Evolutionary conservation across 305 asterid species (phyloP).

Genomic region (Ilex paraguariensis): DNA sequence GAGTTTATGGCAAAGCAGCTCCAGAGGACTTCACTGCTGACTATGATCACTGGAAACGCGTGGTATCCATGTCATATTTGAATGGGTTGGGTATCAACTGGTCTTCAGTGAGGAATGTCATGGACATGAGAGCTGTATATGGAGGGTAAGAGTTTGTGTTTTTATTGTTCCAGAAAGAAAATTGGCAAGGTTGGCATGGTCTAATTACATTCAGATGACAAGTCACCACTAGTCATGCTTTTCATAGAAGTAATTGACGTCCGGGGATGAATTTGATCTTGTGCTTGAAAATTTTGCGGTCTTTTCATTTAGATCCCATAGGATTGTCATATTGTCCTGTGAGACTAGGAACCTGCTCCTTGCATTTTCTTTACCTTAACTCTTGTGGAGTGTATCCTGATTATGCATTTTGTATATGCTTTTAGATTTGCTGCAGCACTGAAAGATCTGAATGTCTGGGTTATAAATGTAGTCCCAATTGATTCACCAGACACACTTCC

Average conservation of each 20-base stretch:
- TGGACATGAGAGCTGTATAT: conserved; percentile 22
- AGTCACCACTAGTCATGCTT: too few relatives aligned
- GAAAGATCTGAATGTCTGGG: conserved; percentile 21
- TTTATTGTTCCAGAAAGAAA: background rate
- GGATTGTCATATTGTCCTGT: too few relatives aligned
- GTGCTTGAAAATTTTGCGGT: too few relatives aligned
- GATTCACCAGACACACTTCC: conserved; percentile 22
- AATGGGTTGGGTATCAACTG: conserved; percentile 18
- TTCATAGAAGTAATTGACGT: too few relatives aligned
- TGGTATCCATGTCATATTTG: conserved; percentile 16
- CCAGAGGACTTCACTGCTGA: conserved; percentile 23
- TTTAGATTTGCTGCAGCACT: conserved; percentile 21
- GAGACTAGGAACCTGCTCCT: too few relatives aligned
- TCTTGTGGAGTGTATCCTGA: background rate
- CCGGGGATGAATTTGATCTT: too few relatives aligned
- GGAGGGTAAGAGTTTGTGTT: conserved; percentile 16
- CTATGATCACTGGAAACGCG: conserved; percentile 16
- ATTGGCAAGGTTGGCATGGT: background rate
- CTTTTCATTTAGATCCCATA: too few relatives aligned
- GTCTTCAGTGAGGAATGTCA: conserved; percentile 22
- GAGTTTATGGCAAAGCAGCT: conserved; percentile 21
- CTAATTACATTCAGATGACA: background rate
- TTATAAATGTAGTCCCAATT: conserved; percentile 18
- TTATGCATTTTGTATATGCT: background rate
- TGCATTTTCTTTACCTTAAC: background rate